Base-by-base conservation (phyloP, 164 flowering plant species). In the Dillenia suffruticosa region DNA sequence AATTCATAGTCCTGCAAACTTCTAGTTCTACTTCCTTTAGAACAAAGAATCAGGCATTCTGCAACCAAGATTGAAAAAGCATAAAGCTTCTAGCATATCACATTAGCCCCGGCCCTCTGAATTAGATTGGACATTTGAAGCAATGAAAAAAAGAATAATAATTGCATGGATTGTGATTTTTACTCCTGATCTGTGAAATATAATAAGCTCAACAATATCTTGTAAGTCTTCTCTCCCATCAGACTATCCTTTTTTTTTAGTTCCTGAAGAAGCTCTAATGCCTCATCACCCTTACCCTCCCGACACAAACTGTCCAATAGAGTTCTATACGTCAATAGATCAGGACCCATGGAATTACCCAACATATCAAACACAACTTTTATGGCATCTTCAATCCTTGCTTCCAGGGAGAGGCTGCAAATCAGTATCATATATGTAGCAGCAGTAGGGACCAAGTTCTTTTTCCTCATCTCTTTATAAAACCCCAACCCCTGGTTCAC, bases 321-420 rank as follows among this genome's bases (percentile, higher is more conserved):
- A 3, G 96, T 90, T 76, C 71, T 87, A 58, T 88, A 90, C 8
- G 97, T 93, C 72, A 92, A 72, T 60, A 82, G 40, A 77, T 90
- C 96, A 0, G 96, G 98, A 13, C 67, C 66, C 92, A 72, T 73
- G 0, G 74, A 67, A 68, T 80, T 76, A 6, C 58, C 64, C 68
- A 93, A 63, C 97, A 93, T 90, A 59, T 90, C 89, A 66, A 72
- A 83, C 65, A 74, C 46, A 44, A 74, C 65, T 67, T 78, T 79
- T 56, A 72, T 61, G 0, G 88, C 90, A 24, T 88, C 98, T 22
- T 84, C 86, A 54, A 80, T 76, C 72, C 81, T 79, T 65, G 76
- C 14, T 46, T 87, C 96, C 82, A 93, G 44, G 0, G 96, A 76
- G 45, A 90, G 79, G 68, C 94, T 84, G 67, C 97, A 90, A 50